phyloP scores from a whole-genome alignment of 306 rosid species.

The Vicia sativa region DNA sequence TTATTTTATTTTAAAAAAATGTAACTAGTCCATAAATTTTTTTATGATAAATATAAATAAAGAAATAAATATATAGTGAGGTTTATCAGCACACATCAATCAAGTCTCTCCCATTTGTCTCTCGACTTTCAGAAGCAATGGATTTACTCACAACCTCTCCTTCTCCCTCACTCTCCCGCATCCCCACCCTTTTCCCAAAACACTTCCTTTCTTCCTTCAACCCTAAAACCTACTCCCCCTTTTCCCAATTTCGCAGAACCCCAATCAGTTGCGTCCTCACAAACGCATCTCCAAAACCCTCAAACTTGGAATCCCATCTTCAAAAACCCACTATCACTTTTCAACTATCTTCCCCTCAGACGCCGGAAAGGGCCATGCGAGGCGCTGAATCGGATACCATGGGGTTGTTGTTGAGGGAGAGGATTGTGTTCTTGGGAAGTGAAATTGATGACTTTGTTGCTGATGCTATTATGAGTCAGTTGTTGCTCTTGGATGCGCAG shows the following conservation, averaged over 20 bases:
- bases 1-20: too few species aligned
- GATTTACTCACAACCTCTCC: slow-evolving; percentile 66
- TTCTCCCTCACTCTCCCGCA: slow-evolving; percentile 38
- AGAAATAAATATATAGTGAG: too few species aligned
- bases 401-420: slow-evolving; percentile 87
- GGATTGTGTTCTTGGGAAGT: slow-evolving; percentile 88
- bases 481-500: slow-evolving; percentile 83
- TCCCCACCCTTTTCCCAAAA: slow-evolving; percentile 44
- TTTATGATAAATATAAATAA: too few species aligned
- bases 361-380: slow-evolving; percentile 61
- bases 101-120: background rate
- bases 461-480: slow-evolving; percentile 82
- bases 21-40: too few species aligned
- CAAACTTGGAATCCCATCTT: slow-evolving; percentile 29
- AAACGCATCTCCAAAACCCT: slow-evolving; percentile 22
- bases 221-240: slow-evolving; percentile 36
- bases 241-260: slow-evolving; percentile 32
- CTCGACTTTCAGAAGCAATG: slow-evolving; percentile 31
- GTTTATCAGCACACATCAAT: too few species aligned
- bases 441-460: slow-evolving; percentile 86
- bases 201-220: slow-evolving; percentile 38
- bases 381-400: slow-evolving; percentile 78
- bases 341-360: slow-evolving; percentile 59
- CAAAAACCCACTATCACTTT: slow-evolving; percentile 35
- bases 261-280: slow-evolving; percentile 29